Base-by-base conservation (phyloP, 805 yeast species). In the Zygotorulaspora chibaensis region DNA sequence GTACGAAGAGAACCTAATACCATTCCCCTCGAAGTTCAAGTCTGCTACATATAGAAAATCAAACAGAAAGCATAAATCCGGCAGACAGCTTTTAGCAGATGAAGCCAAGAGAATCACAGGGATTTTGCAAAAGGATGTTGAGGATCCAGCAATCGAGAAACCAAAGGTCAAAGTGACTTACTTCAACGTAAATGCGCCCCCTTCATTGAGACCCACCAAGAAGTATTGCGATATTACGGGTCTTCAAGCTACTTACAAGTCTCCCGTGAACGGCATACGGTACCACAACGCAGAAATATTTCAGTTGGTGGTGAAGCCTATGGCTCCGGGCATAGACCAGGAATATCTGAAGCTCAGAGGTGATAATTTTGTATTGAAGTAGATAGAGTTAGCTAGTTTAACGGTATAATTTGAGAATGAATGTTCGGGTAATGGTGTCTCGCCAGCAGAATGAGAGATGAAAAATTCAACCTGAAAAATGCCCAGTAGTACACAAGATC, bases 181-280 rank as follows among this genome's bases (percentile, higher is more conserved):
- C 64, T 75, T 80, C 50, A 77, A 83, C 31, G 69, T 90, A 5
- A 79, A 79, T 25, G 95, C 96, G 0, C 96, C 96, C 2, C 98
- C 98, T 0, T 84, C 93, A 2, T 67, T 89, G 53, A 76, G 71
- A 51, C 98, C 98, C 0, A 69, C 74, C 13, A 87, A 84, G 67
- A 83, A 81, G 52, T 90, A 88, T 67, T 91, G 99, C 65, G 99
- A 93, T 61, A 81, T 91, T 39, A 91, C 98, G 0, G 99, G 99
- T 0, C 70, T 91, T 16, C 82, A 79, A 40, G 91, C 89, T 0
- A 75, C 68, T 26, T 91, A 91, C 71, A 82, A 77, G 59, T 75
- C 83, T 20, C 93, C 93, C 0, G 74, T 82, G 20, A 84, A 80
- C 57, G 84, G 84, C 35, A 69, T 91, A 42, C 72, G 96, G 45